Conservation (phyloP, 2,329 filamentous ascomycete genomes). For the Pestalotiopsis sp. region DNA sequence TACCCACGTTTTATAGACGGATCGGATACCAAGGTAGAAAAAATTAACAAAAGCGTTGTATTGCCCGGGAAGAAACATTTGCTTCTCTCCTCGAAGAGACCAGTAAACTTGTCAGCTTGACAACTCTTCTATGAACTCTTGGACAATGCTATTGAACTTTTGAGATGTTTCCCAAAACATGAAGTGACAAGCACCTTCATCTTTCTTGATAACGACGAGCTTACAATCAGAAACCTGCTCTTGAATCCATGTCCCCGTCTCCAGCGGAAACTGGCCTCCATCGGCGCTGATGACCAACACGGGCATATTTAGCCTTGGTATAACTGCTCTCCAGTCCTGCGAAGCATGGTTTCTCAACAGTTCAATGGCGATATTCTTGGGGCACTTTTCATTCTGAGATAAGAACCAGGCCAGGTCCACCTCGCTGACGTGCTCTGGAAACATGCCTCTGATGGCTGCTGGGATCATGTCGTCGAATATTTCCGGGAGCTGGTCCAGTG, state of each 20-base stretch:
- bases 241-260: background rate
- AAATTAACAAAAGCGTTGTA: background rate
- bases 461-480: background rate
- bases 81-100: too few species aligned
- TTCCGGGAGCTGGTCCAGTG: background rate
- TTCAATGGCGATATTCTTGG: background rate
- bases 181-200: background rate
- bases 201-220: background rate
- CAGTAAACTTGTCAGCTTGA: background rate
- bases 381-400: background rate
- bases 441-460: background rate
- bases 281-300: background rate
- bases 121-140: background rate
- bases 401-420: background rate
- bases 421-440: background rate
- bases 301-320: background rate
- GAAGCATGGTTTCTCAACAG: background rate
- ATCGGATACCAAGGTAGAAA: background rate
- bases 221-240: background rate
- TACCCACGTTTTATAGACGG: background rate
- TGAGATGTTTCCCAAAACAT: background rate
- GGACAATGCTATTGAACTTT: background rate
- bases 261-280: background rate
- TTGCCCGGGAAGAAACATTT: background rate
- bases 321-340: background rate